Evolutionary conservation across 1,139 yeast species (phyloP), one percentile per base, ranked within the genome.

Genomic region (Taphrina wiesneri): DNA sequence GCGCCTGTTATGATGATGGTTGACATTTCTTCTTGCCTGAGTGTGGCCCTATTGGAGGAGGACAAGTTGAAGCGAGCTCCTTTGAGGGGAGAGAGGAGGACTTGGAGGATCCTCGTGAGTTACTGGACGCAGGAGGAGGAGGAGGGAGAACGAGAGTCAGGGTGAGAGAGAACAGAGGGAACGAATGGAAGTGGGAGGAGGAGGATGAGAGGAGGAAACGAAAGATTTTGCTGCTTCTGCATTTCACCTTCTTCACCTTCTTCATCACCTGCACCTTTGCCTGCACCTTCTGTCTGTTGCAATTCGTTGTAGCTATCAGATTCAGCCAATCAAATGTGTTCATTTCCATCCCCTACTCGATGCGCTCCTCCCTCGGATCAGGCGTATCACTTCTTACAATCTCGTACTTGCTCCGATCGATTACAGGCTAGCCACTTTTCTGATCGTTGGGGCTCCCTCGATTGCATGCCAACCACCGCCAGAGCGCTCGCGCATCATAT

Each of bases 1-100:
- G 73, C 74, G 30, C 74, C 74, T 41, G 74, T 72, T 36, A 72
- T 71, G 60, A 71, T 68, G 53, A 54, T 56, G 53, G 63, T 54
- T 23, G 59, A 54, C 59, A 54, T 54, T 23, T 4, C 4, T 15
- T 17, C 13, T n/a, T 7, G 45, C 23, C 23, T 32, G 26, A 17
- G 25, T 23, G 13, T 26, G 23, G 34, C 6, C 36, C n/a, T 28
- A 19, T 23, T 30, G 53, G 34, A 26, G 53, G 34, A 26, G 49
- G 49, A 45, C 28, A 21, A 45, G n/a, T 7, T n/a, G 9, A 25
- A 45, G 36, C 54, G 54, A 26, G 36, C 54, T 49, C 54, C 54
- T 26, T 28, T n/a, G 34, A 26, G 36, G 36, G 17, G 36, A 30
- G 36, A n/a, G n/a, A n/a, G 21, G 36, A 13, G 19, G 26, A 11